Evolutionary conservation across 164 flowering plant genomes (phyloP).

Genomic region (Chimonanthus praecox): DNA sequence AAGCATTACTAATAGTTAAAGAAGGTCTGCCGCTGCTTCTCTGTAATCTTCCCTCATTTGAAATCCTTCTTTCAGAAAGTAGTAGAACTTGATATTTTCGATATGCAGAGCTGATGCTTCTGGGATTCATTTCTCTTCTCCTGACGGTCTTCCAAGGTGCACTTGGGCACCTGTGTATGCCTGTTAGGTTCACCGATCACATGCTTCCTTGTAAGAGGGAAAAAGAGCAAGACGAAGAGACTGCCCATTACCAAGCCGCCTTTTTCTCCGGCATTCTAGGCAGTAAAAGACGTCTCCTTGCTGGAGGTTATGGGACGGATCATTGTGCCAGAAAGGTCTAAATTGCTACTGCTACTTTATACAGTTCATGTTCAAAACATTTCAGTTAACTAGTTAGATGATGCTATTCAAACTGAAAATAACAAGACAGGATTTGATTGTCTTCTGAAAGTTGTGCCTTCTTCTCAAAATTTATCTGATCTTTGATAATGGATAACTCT

Average conservation of each 20-base stretch:
- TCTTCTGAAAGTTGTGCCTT: no score
- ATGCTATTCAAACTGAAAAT: no score
- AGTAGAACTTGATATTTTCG: not conserved
- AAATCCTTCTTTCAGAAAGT: not conserved
- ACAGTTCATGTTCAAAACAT: not conserved
- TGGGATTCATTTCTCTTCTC: conserved; percentile 80
- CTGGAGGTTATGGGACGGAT: conserved; percentile 14
- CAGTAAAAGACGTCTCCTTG: conserved; percentile 27
- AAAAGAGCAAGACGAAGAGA: not conserved
- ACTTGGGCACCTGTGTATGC: conserved; percentile 44
- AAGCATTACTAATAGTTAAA: conserved; percentile 69
- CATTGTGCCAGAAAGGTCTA: conserved; percentile 19
- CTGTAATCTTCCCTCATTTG: not conserved
- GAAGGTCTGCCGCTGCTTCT: conserved; percentile 44
- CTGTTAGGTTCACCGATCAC: conserved; percentile 21
- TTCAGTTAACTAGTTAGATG: not conserved
- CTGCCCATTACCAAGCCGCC: conserved; percentile 8
- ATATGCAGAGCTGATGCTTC: conserved; percentile 67
- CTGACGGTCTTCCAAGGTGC: conserved; percentile 43
- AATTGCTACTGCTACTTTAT: not conserved
- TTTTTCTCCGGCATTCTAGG: conserved; percentile 2
- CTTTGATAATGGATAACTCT: no score
- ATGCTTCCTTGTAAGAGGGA: conserved; percentile 52
- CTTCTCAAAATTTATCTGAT: no score
- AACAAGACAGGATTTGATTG: no score